A percentile compares a stretch with the other conserved stretches of the same genome.
Evolutionary conservation across 257 asterid genomes (phyloP).

Genomic region (Forsythia viridissima): DNA sequence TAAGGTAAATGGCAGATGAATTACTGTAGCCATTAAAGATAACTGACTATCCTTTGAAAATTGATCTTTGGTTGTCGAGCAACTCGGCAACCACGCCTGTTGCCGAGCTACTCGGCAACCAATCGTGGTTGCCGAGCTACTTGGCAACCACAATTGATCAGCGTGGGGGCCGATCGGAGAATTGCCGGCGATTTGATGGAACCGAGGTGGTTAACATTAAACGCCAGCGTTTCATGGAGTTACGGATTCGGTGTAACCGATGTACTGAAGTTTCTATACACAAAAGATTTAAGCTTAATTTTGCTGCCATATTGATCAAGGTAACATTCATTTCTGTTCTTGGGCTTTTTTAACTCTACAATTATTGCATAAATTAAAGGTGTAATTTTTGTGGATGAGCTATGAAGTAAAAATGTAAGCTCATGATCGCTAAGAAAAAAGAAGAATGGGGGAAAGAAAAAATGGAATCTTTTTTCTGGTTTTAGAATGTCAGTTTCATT

Average conservation of each 20-base stretch:
- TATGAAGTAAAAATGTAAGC: background rate
- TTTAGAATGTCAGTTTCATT: slow-evolving; percentile 1
- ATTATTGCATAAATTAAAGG: background rate
- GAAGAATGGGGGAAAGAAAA: background rate
- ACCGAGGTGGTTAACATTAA: slow-evolving; percentile 42
- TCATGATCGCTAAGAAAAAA: slow-evolving; percentile 10
- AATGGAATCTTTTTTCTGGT: slow-evolving; percentile 15
- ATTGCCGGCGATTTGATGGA: slow-evolving; percentile 70
- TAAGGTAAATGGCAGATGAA: too few relatives aligned
- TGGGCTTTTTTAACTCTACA: background rate
- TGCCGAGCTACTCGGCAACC: too few relatives aligned
- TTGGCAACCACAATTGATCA: too few relatives aligned
- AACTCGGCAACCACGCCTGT: too few relatives aligned
- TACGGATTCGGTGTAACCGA: slow-evolving; percentile 70
- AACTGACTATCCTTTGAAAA: too few relatives aligned
- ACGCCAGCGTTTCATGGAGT: slow-evolving; percentile 76
- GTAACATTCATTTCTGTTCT: slow-evolving; percentile 25
- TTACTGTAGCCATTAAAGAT: too few relatives aligned
- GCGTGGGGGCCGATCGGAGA: slow-evolving; percentile 53
- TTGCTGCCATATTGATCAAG: slow-evolving; percentile 39
- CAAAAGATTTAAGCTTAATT: slow-evolving; percentile 47
- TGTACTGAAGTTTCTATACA: slow-evolving; percentile 46
- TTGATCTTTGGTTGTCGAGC: too few relatives aligned
- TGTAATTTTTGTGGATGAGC: background rate
- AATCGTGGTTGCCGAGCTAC: too few relatives aligned